A percentile compares a stretch with the other conserved stretches of the same genome.
Conservation (phyloP, 1,139 yeast species). For the Arxiozyma heterogenica region DNA sequence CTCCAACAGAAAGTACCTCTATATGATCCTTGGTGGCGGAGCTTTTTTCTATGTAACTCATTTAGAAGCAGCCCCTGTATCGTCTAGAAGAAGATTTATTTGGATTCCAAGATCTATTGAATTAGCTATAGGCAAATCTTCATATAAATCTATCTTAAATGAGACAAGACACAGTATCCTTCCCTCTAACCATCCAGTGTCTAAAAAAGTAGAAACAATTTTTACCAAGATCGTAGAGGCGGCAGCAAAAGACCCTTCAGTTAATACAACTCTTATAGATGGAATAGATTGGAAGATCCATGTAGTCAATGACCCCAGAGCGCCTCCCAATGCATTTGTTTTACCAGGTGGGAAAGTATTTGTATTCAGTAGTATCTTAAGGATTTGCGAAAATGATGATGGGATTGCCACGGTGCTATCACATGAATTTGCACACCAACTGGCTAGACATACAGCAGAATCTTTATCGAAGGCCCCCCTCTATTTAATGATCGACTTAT, state of each 20-base stretch:
- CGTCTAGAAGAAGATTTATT: conserved; percentile 64
- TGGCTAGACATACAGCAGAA: conserved; percentile 88
- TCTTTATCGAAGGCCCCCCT: conserved; percentile 57
- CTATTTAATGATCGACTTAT: conserved; percentile 43
- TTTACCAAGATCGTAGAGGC: conserved; percentile 59
- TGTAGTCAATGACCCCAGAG: conserved; percentile 58
- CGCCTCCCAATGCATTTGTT: conserved; percentile 92
- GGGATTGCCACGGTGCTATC: conserved; percentile 90
- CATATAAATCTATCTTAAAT: conserved; percentile 51
- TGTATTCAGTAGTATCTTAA: conserved; percentile 70
- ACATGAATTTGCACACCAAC: conserved; percentile 89
- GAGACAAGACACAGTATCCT: conserved; percentile 42
- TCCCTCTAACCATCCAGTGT: conserved; percentile 47
- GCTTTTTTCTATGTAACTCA: conserved; percentile 52
- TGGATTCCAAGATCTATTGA: conserved; percentile 68
- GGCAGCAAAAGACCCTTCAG: conserved; percentile 38
- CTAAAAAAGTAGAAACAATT: conserved; percentile 46
- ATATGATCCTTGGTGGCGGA: conserved; percentile 28
- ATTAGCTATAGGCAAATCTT: conserved; percentile 52
- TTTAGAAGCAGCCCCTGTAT: conserved; percentile 74
- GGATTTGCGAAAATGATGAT: conserved; percentile 72
- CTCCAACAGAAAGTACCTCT: conserved; percentile 22
- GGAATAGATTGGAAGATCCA: conserved; percentile 66
- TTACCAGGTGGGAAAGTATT: conserved; percentile 94
- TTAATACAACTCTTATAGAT: conserved; percentile 25